A percentile compares a stretch with the other conserved stretches of the same genome.
phyloP scores from a whole-genome alignment of 768 basidiomycete species.

The Tricholoma terreum region DNA sequence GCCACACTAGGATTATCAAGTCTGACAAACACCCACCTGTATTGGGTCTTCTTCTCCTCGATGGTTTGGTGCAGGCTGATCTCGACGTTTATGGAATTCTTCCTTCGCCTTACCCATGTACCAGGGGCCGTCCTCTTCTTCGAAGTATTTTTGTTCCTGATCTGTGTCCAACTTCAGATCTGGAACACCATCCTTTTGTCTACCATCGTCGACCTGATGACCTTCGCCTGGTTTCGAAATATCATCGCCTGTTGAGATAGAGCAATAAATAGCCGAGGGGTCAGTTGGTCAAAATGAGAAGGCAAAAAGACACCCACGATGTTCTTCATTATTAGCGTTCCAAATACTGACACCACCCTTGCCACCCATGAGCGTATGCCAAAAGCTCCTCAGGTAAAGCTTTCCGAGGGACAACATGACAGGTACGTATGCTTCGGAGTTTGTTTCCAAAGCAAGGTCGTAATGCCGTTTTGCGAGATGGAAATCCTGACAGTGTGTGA shows the following conservation, averaged over 20 bases:
- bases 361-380: slow-evolving; percentile 76
- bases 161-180: slow-evolving; percentile 27
- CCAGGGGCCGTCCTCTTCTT: slow-evolving; percentile 71
- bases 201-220: slow-evolving; percentile 39
- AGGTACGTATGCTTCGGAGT: slow-evolving; percentile 85
- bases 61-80: slow-evolving; percentile 29
- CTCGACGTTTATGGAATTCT: slow-evolving; percentile 62
- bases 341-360: slow-evolving; percentile 66
- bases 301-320: slow-evolving; percentile 21
- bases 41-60: slow-evolving; percentile 70
- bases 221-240: slow-evolving; percentile 27
- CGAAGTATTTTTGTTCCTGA: slow-evolving; percentile 31
- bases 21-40: slow-evolving; percentile 43
- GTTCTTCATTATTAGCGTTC: slow-evolving; percentile 53
- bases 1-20: not conserved
- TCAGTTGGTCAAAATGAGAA: not conserved
- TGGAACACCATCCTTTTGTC: slow-evolving; percentile 20
- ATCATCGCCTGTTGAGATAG: slow-evolving; percentile 5
- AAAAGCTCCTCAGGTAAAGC: slow-evolving; percentile 79
- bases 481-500: slow-evolving; percentile 63
- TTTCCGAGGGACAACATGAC: slow-evolving; percentile 79
- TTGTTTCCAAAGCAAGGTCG: slow-evolving; percentile 85
- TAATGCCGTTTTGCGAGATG: slow-evolving; percentile 96
- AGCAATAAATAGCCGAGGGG: not conserved
- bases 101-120: slow-evolving; percentile 82